Evolutionary conservation across 345 rosid species (phyloP).

Genomic region (Mallotus nudiflorus): DNA sequence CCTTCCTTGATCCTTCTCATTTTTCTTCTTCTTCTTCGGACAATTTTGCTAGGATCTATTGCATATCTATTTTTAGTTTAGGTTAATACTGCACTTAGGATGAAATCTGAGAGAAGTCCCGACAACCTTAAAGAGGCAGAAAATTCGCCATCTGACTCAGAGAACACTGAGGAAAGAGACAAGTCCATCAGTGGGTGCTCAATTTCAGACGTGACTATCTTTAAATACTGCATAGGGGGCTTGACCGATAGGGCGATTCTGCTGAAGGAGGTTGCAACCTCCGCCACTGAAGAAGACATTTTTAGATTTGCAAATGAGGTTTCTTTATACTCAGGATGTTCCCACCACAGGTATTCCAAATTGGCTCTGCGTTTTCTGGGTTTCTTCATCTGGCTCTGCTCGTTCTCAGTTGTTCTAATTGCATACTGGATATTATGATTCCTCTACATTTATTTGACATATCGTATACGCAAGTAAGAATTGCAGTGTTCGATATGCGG

Average conservation of each 20-base stretch:
- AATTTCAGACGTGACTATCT: constrained; percentile 59
- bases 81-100: constrained; percentile 35
- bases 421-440: too few relatives aligned
- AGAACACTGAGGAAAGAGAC: constrained; percentile 52
- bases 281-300: constrained; percentile 62
- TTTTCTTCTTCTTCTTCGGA: background rate
- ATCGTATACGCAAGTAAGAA: too few relatives aligned
- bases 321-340: constrained; percentile 79
- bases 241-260: constrained; percentile 67
- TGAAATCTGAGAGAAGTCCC: constrained; percentile 34
- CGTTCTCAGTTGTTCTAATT: too few relatives aligned
- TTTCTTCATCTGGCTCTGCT: too few relatives aligned
- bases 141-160: constrained; percentile 59
- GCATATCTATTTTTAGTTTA: constrained; percentile 18
- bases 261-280: constrained; percentile 74
- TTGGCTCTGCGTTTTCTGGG: background rate
- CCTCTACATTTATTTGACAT: too few relatives aligned
- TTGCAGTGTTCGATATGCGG: too few relatives aligned
- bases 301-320: constrained; percentile 73
- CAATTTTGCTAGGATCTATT: background rate
- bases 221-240: constrained; percentile 81
- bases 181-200: constrained; percentile 38
- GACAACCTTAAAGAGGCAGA: constrained; percentile 43
- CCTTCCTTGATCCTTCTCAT: too few relatives aligned
- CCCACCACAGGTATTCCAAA: constrained; percentile 71